Evolutionary conservation across 345 rosid species (phyloP).

Genomic region (Bretschneidera sinensis): DNA sequence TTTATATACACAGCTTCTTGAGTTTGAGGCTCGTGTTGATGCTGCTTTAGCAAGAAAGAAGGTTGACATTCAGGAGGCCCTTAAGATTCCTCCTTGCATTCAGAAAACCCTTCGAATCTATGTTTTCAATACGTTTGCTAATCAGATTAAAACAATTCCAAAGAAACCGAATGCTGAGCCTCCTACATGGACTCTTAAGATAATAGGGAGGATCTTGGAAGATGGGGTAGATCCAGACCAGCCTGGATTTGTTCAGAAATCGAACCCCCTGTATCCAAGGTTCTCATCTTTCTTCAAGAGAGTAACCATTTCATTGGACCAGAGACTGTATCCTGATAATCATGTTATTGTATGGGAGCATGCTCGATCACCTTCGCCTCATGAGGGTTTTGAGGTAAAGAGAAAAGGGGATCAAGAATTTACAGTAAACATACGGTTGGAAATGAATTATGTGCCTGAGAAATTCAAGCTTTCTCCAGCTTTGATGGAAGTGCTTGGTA

Average conservation of each 20-base stretch:
- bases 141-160: constrained; percentile 77
- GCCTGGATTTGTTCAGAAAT: constrained; percentile 71
- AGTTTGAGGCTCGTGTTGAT: constrained; percentile 91
- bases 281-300: constrained; percentile 94
- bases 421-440: constrained; percentile 67
- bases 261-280: constrained; percentile 69
- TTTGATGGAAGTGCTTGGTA: constrained; percentile 90
- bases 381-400: constrained; percentile 97
- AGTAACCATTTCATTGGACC: constrained; percentile 80
- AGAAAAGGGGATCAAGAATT: constrained; percentile 94
- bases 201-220: constrained; percentile 90
- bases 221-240: constrained; percentile 94
- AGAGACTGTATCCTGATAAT: constrained; percentile 87
- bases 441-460: constrained; percentile 90
- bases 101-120: constrained; percentile 93
- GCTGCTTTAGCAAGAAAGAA: constrained; percentile 86
- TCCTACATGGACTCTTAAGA: constrained; percentile 90
- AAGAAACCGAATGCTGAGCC: constrained; percentile 84
- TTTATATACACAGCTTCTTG: constrained; percentile 93
- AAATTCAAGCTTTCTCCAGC: constrained; percentile 90
- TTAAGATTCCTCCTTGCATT: constrained; percentile 82
- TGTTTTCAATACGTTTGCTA: constrained; percentile 80
- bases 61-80: constrained; percentile 94
- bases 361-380: constrained; percentile 83
- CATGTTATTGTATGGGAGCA: constrained; percentile 84